Evolutionary conservation across 2,329 filamentous ascomycete species (phyloP).

Genomic region (Tolypocladium pustulatum): DNA sequence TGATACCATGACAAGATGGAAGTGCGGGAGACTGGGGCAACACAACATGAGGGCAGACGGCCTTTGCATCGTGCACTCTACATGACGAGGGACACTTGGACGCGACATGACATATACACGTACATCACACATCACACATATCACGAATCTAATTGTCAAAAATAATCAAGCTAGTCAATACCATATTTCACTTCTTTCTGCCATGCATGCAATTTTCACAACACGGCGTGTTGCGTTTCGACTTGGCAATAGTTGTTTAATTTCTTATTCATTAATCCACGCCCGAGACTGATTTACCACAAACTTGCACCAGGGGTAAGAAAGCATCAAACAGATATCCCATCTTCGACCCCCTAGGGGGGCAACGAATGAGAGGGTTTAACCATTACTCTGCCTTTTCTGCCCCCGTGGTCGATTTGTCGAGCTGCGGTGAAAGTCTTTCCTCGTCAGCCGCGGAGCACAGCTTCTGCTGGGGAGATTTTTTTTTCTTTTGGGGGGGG

Average conservation of each 20-base stretch:
- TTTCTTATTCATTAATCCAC: constrained; percentile 4
- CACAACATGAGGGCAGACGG: not conserved
- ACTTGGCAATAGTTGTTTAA: not conserved
- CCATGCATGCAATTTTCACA: not conserved
- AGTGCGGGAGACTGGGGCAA: not conserved
- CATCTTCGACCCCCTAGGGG: not conserved
- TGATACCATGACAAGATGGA: not conserved
- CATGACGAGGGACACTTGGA: not conserved
- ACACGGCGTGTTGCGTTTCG: not conserved
- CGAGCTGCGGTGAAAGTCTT: not conserved
- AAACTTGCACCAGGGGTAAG: not conserved
- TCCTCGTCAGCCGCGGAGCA: not conserved
- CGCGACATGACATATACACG: not conserved
- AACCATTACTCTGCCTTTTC: not conserved
- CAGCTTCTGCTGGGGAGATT: not conserved
- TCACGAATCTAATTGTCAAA: not conserved
- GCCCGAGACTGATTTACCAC: not conserved
- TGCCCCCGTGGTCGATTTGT: not conserved
- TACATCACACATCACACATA: not conserved
- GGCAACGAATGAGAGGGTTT: not conserved
- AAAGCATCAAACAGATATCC: not conserved
- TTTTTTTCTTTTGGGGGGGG: not conserved
- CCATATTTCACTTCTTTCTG: not conserved
- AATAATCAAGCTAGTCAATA: not conserved
- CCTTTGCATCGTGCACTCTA: not conserved